Evolutionary conservation across 2,329 filamentous ascomycete species (phyloP), one percentile per base, ranked within the genome.

Genomic region (Cladophialophora immunda): DNA sequence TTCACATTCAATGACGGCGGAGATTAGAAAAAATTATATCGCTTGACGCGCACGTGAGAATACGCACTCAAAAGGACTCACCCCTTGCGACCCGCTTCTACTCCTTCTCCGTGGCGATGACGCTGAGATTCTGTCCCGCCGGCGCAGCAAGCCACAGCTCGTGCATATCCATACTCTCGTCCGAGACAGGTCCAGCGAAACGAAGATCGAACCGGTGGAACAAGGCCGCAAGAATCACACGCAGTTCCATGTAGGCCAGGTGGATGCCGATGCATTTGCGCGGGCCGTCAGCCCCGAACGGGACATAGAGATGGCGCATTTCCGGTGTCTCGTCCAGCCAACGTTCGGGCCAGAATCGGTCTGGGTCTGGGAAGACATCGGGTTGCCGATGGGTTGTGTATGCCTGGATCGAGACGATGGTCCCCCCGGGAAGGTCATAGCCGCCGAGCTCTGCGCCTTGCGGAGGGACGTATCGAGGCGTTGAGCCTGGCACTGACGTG

Each of bases 121-220:
- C 27, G 19, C 36, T 47, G 38, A 63, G 47, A 25, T 50, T 57
- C 54, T 63, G 61, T 27, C 36, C 61, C 61, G 32, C 53, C 0
- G 61, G 61, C 17, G 61, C 61, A 1, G 61, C 61, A 25, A 63
- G 53, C 61, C 61, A 63, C 36, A 63, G 36, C 61, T 63, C 61
- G 52, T 63, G 61, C 61, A 63, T 57, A n/a, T 63, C 61, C 61
- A 63, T 63, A 22, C 53, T 57, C 53, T 45, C 41, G n/a, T 63
- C 61, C 27, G 17, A 57, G 7, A 50, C 61, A 9, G 55, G 36
- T 9, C 32, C 53, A 3, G 25, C 32, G 17, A 63, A 57, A n/a
- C 36, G 25, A 19, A 63, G 61, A 17, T 63, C 61, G 5, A 63
- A 63, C 27, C 61, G 38, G 50, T 63, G 61, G 53, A 63, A 57